These are phyloP conservation scores for Aspergillus fructus DNA, from an alignment of 2,329 filamentous ascomycete species.

Conservation along the genomic window DNA sequence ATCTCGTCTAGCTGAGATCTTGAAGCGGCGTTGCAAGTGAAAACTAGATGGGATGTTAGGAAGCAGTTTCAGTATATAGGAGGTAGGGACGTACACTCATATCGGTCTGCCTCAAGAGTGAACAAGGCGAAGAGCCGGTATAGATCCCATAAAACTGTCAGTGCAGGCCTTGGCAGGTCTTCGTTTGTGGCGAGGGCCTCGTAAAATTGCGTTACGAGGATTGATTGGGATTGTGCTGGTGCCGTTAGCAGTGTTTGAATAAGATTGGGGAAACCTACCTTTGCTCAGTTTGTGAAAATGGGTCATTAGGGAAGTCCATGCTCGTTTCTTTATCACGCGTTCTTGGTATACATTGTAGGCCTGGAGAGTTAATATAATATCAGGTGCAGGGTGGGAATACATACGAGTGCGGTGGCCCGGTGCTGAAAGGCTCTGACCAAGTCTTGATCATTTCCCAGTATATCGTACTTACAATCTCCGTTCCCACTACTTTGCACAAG, in stretches of 20 bases:
- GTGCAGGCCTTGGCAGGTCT: conserved; percentile 28
- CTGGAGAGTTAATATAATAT: conserved; percentile 15
- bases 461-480: background rate
- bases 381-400: background rate
- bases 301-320: conserved; percentile 48
- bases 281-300: conserved; percentile 32
- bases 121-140: conserved; percentile 51
- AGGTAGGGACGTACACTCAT: conserved; percentile 19
- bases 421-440: conserved; percentile 2
- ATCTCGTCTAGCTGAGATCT: conserved; percentile 43
- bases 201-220: conserved; percentile 50
- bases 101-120: conserved; percentile 46
- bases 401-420: conserved; percentile 1
- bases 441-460: background rate
- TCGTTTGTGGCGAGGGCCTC: conserved; percentile 32
- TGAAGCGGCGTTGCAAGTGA: conserved; percentile 43
- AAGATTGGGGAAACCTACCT: conserved; percentile 5
- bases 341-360: conserved; percentile 42
- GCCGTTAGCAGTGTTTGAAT: background rate
- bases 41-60: conserved; percentile 29
- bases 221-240: conserved; percentile 49
- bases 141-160: conserved; percentile 38
- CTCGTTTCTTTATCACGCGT: conserved; percentile 46
- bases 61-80: too few species aligned
- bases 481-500: background rate